These are phyloP conservation scores for Teratosphaeria nubilosa DNA, from an alignment of 2,329 filamentous ascomycete species.

Conservation along the genomic window DNA sequence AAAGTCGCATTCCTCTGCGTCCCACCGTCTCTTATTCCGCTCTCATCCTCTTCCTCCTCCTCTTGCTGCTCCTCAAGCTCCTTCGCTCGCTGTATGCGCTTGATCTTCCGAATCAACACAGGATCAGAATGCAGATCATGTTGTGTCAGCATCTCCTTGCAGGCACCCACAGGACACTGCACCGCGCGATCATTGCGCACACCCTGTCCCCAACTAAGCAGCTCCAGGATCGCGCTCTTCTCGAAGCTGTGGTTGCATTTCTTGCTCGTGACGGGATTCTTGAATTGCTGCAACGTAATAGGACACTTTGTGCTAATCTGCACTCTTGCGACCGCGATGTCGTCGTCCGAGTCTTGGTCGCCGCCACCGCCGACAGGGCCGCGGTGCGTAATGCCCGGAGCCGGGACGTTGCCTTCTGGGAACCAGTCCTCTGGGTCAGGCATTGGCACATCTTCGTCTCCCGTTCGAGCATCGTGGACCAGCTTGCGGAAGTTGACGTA, in stretches of 20 bases:
- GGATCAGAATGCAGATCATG: conserved; percentile 49
- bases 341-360: conserved; percentile 50
- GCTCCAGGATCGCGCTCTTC: conserved; percentile 51
- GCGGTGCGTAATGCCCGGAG: conserved; percentile 30
- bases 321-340: conserved; percentile 56
- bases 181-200: conserved; percentile 24
- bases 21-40: conserved; percentile 13
- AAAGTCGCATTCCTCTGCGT: conserved; percentile 15
- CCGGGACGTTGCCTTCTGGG: conserved; percentile 34
- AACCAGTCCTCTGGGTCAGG: conserved; percentile 56
- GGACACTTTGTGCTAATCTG: conserved; percentile 60
- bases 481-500: conserved; percentile 52
- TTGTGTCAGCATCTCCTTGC: conserved; percentile 43
- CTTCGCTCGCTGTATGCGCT: conserved; percentile 41
- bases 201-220: conserved; percentile 25
- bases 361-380: conserved; percentile 23
- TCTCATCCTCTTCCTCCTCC: conserved; percentile 12
- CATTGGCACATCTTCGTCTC: conserved; percentile 39
- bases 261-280: conserved; percentile 54
- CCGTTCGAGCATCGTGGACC: conserved; percentile 51
- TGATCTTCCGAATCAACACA: conserved; percentile 48
- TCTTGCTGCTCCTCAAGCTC: conserved; percentile 36
- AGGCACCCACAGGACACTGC: conserved; percentile 57
- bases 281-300: conserved; percentile 54
- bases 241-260: conserved; percentile 68